Evolutionary conservation across 2,329 filamentous ascomycete species (phyloP).

Genomic region (Fusarium torulosum): DNA sequence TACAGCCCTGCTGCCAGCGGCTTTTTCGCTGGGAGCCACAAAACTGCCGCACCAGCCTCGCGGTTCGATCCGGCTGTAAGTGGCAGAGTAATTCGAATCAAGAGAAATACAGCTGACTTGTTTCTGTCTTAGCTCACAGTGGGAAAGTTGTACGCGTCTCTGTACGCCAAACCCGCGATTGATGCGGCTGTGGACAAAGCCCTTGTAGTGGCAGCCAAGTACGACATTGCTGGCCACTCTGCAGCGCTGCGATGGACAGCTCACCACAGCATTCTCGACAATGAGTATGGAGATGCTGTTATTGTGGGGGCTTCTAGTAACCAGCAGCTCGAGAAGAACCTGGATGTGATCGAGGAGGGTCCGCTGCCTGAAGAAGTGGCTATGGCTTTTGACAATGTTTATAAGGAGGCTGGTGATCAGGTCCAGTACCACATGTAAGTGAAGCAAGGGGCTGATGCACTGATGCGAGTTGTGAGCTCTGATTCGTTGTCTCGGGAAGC

Average conservation of each 20-base stretch:
- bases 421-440: conserved; percentile 36
- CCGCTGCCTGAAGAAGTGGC: conserved; percentile 55
- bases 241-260: conserved; percentile 58
- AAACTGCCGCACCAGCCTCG: conserved; percentile 24
- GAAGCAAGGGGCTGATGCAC: no score
- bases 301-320: conserved; percentile 53
- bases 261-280: conserved; percentile 53
- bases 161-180: conserved; percentile 50
- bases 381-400: conserved; percentile 41
- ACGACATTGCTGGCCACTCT: conserved; percentile 55
- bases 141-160: conserved; percentile 44
- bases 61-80: conserved; percentile 48
- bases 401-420: conserved; percentile 31
- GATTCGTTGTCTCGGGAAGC: no score
- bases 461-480: no score
- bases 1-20: conserved; percentile 52
- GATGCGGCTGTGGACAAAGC: conserved; percentile 47
- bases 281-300: conserved; percentile 52
- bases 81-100: background rate
- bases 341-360: conserved; percentile 55
- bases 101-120: background rate
- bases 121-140: conserved; percentile 1
- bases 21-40: conserved; percentile 46
- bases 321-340: conserved; percentile 53
- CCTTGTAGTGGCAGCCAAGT: conserved; percentile 45